A percentile compares a stretch with the other conserved stretches of the same genome.
These are phyloP conservation scores for Aspergillus sp. DNA, from an alignment of 2,329 filamentous ascomycete genomes.

Conservation along the genomic window DNA sequence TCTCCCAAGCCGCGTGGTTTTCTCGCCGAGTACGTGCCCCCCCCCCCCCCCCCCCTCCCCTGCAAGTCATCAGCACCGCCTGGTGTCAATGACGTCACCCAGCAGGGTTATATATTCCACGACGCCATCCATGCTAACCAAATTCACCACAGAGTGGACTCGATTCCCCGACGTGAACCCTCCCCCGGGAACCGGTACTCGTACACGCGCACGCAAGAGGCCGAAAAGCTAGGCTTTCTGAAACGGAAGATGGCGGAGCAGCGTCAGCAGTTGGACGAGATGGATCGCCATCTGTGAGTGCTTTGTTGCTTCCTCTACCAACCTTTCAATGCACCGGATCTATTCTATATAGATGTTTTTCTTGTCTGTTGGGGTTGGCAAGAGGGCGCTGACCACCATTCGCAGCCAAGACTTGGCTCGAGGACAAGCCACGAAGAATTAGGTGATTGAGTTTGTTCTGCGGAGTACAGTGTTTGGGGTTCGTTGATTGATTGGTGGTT, in stretches of 20 bases:
- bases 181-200: slow-evolving; percentile 10
- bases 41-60: not conserved
- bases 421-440: not conserved
- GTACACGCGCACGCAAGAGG: slow-evolving; percentile 21
- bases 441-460: not conserved
- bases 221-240: slow-evolving; percentile 21
- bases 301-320: not conserved
- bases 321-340: not conserved
- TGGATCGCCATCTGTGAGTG: slow-evolving; percentile 28
- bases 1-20: slow-evolving; percentile 24
- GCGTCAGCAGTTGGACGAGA: slow-evolving; percentile 24
- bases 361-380: not conserved
- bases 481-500: not conserved
- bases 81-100: slow-evolving; percentile 22
- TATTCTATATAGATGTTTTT: slow-evolving; percentile 1
- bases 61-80: not conserved
- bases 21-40: slow-evolving; percentile 24
- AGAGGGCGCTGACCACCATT: not conserved
- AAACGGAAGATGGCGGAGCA: slow-evolving; percentile 23
- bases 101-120: not conserved
- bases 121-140: not conserved
- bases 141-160: slow-evolving; percentile 17
- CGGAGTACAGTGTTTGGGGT: no score
- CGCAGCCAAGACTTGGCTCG: slow-evolving; percentile 1
- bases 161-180: slow-evolving; percentile 19